A percentile compares a stretch with the other conserved stretches of the same genome.
phyloP scores from a whole-genome alignment of 768 basidiomycete genomes.

The Mycena galericulata region DNA sequence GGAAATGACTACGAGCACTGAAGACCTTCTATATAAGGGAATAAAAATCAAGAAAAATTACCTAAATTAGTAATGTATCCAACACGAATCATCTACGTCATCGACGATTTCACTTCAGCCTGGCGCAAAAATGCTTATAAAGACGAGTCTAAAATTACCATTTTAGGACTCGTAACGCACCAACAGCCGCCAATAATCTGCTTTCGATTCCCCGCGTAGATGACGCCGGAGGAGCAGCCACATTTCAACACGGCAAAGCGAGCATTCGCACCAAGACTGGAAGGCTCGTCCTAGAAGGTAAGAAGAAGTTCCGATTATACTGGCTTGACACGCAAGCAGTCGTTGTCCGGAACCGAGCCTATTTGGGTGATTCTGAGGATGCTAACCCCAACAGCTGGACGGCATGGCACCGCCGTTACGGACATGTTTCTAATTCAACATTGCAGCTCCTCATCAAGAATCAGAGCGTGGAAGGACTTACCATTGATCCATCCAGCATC shows the following conservation, averaged over 20 bases:
- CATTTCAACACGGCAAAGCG: background rate
- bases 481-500: conserved; percentile 3
- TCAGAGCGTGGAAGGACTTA: conserved; percentile 17
- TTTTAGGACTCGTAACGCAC: no score
- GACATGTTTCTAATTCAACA: conserved; percentile 6
- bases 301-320: background rate
- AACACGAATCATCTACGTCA: no score
- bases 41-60: no score
- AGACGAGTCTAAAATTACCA: no score
- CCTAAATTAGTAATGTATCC: no score
- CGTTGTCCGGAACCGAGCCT: background rate
- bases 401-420: conserved; percentile 18
- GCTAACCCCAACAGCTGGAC: conserved; percentile 5
- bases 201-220: background rate
- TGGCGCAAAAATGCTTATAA: no score
- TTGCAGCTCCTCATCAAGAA: conserved; percentile 14
- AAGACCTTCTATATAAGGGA: no score
- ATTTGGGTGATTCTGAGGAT: background rate
- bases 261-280: background rate
- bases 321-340: background rate
- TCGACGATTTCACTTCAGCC: no score
- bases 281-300: background rate
- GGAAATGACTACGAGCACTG: no score
- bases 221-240: background rate
- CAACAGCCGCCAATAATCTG: background rate